These are phyloP conservation scores for Rhododendron henanense DNA, from an alignment of 148 eudicot species.

Conservation along the genomic window DNA sequence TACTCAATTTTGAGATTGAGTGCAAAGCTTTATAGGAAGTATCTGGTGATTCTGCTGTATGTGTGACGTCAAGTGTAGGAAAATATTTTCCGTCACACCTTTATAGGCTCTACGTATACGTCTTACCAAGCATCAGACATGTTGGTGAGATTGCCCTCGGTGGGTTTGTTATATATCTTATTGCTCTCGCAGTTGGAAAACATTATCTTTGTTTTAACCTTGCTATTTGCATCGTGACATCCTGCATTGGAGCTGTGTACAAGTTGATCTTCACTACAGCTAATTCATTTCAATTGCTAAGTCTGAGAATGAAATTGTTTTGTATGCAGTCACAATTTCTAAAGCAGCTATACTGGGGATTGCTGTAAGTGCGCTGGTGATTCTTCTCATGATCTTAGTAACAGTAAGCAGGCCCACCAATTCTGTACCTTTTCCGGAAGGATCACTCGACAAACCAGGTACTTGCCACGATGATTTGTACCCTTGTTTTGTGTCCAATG, in stretches of 20 bases:
- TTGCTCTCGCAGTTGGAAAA: background rate
- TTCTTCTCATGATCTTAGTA: constrained; percentile 75
- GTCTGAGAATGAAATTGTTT: constrained; percentile 2
- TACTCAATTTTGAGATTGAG: background rate
- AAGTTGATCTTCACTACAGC: background rate
- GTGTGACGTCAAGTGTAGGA: background rate
- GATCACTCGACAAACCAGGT: constrained; percentile 93
- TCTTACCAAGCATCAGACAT: background rate
- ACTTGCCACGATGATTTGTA: background rate
- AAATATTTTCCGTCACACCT: background rate
- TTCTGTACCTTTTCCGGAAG: constrained; percentile 56
- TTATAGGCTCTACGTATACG: background rate
- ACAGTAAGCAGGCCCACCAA: constrained; percentile 76
- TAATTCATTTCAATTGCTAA: background rate
- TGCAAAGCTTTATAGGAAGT: background rate
- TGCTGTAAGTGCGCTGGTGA: constrained; percentile 83
- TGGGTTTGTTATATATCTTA: background rate
- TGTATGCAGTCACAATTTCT: constrained; percentile 55
- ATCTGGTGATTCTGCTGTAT: background rate
- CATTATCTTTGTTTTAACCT: background rate
- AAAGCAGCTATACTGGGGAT: constrained; percentile 92
- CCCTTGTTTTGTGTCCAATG: background rate
- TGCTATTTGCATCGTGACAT: background rate
- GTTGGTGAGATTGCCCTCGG: background rate
- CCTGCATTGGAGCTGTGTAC: background rate